phyloP scores from a whole-genome alignment of 495 filamentous ascomycete species.

The Thozetella sp. region DNA sequence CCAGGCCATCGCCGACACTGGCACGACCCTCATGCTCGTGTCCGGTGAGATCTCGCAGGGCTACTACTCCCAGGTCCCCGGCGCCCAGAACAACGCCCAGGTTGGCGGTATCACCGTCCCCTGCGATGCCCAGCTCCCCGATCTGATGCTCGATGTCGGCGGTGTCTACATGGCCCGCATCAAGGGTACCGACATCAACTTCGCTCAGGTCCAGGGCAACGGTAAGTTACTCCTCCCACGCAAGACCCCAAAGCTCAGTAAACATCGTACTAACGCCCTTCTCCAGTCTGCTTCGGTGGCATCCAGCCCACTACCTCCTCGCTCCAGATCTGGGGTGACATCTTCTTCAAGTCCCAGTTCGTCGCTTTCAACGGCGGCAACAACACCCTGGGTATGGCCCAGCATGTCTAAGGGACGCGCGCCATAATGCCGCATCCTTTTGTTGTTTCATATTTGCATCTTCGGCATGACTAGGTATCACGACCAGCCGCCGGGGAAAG shows the following conservation, averaged over 20 bases:
- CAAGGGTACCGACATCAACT: conserved; percentile 68
- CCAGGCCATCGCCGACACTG: conserved; percentile 72
- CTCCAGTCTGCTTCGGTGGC: conserved; percentile 69
- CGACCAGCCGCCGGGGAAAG: background rate
- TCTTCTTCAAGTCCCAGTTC: conserved; percentile 79
- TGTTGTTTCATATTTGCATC: too few relatives aligned
- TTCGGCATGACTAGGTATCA: background rate
- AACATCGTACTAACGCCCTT: conserved; percentile 10
- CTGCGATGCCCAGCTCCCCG: conserved; percentile 62
- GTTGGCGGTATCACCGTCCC: conserved; percentile 69
- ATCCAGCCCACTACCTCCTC: conserved; percentile 62
- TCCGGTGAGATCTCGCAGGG: conserved; percentile 57
- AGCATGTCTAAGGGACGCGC: conserved; percentile 36
- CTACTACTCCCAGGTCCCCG: conserved; percentile 65
- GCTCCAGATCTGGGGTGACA: conserved; percentile 76
- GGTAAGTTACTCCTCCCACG: conserved; percentile 30
- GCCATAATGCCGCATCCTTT: too few relatives aligned
- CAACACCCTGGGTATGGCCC: conserved; percentile 60
- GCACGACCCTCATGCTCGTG: conserved; percentile 73
- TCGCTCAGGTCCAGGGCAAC: conserved; percentile 52
- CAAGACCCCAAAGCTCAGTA: background rate
- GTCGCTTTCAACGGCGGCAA: conserved; percentile 76
- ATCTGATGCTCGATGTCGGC: conserved; percentile 68
- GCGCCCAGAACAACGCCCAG: conserved; percentile 46
- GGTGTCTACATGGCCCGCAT: conserved; percentile 59